These are phyloP conservation scores for Pseudogymnoascus sp. DNA, from an alignment of 2,329 filamentous ascomycete genomes.

Conservation along the genomic window DNA sequence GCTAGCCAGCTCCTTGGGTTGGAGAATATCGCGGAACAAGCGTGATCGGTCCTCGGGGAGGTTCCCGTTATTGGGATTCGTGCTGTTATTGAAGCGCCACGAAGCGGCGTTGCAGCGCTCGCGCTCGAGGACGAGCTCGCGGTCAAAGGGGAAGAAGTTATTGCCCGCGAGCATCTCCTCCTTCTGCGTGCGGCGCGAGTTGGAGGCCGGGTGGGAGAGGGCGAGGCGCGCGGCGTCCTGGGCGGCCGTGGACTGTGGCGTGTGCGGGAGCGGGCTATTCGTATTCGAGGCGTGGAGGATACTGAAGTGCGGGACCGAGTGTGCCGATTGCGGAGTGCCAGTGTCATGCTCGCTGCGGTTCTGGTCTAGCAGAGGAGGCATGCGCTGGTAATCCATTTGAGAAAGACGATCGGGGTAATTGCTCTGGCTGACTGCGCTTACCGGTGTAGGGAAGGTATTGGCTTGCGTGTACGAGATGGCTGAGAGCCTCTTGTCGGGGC, in stretches of 20 bases:
- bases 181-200: conserved; percentile 53
- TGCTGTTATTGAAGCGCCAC: conserved; percentile 79
- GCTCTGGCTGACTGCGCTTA: conserved; percentile 43
- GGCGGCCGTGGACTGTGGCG: conserved; percentile 23
- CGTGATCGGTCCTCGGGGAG: conserved; percentile 59
- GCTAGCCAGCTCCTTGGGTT: conserved; percentile 49
- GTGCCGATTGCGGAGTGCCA: conserved; percentile 35
- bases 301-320: conserved; percentile 46
- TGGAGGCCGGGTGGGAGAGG: conserved; percentile 25
- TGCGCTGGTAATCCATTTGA: conserved; percentile 49
- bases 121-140: conserved; percentile 73
- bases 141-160: conserved; percentile 70
- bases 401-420: conserved; percentile 28
- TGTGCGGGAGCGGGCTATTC: conserved; percentile 37
- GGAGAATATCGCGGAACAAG: conserved; percentile 63
- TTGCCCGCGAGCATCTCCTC: conserved; percentile 81
- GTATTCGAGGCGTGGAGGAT: conserved; percentile 43
- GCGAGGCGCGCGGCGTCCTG: conserved; percentile 24
- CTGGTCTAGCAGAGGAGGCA: conserved; percentile 52
- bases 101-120: conserved; percentile 73
- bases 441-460: conserved; percentile 52
- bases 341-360: conserved; percentile 47
- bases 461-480: conserved; percentile 41
- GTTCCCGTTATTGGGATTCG: conserved; percentile 63
- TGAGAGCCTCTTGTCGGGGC: conserved; percentile 55